Percentiles rank a stretch among this genome's conserved stretches.
phyloP scores from a whole-genome alignment of 768 basidiomycete genomes.

The Pisolithus orientalis region DNA sequence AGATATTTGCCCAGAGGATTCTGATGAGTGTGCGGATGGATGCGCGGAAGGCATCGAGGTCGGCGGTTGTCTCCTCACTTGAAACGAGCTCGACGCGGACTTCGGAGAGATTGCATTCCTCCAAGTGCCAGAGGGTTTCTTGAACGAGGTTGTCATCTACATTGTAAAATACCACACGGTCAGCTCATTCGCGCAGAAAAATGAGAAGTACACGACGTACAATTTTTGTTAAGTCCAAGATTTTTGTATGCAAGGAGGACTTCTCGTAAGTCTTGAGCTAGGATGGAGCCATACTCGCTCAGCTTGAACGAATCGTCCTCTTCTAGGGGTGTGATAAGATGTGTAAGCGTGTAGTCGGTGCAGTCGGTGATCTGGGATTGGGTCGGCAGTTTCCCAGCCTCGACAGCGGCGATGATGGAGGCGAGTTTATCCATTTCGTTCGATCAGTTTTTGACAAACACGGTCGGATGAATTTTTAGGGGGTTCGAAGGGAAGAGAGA shows the following conservation, averaged over 20 bases:
- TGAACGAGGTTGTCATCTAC: constrained; percentile 62
- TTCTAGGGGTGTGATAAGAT: constrained; percentile 42
- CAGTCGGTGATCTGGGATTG: constrained; percentile 49
- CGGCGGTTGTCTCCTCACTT: constrained; percentile 41
- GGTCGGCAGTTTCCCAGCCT: constrained; percentile 64
- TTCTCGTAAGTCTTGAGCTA: constrained; percentile 44
- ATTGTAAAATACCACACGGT: not conserved
- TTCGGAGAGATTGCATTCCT: constrained; percentile 43
- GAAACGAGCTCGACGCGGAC: constrained; percentile 33
- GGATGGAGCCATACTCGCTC: constrained; percentile 46
- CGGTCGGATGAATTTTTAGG: not conserved
- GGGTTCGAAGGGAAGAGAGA: not conserved
- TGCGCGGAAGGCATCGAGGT: constrained; percentile 43
- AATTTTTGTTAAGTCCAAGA: constrained; percentile 51
- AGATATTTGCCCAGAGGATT: constrained; percentile 47
- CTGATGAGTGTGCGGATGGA: constrained; percentile 47
- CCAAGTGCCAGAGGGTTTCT: constrained; percentile 59
- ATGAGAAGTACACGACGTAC: constrained; percentile 24
- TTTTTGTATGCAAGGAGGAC: constrained; percentile 55
- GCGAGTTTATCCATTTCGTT: constrained; percentile 54
- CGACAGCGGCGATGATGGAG: constrained; percentile 58
- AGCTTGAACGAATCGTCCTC: constrained; percentile 36
- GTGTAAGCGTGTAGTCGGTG: constrained; percentile 50
- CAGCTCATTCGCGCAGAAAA: not conserved
- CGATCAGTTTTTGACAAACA: not conserved